Conservation (phyloP, 2,329 filamentous ascomycete genomes). For the Colletotrichum paranaense region DNA sequence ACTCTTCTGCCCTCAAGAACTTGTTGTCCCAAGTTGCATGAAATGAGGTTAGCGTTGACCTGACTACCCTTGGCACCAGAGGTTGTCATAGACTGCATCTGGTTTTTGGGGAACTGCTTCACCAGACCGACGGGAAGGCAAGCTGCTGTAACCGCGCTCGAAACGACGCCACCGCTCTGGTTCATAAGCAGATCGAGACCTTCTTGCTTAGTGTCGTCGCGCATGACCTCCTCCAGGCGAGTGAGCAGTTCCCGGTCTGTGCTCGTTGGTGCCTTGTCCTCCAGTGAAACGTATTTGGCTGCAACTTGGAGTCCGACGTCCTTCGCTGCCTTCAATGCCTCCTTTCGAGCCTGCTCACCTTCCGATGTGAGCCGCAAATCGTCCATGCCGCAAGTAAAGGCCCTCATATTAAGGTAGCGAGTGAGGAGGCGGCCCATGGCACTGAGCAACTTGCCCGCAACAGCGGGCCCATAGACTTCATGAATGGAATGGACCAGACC, state of each 20-base stretch:
- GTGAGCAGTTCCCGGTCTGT: constrained; percentile 78
- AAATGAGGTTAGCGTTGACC: constrained; percentile 98
- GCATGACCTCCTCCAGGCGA: constrained; percentile 87
- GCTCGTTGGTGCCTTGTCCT: constrained; percentile 69
- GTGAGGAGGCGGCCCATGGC: constrained; percentile 91
- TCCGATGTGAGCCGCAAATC: constrained; percentile 86
- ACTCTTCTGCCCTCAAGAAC: constrained; percentile 95
- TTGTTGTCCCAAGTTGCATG: constrained; percentile 96
- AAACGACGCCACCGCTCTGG: constrained; percentile 74
- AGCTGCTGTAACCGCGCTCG: constrained; percentile 79
- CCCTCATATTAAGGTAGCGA: constrained; percentile 89
- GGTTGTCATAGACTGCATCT: constrained; percentile 99
- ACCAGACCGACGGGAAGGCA: constrained; percentile 86
- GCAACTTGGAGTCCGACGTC: constrained; percentile 82
- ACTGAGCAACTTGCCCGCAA: constrained; percentile 89
- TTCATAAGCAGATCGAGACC: constrained; percentile 92
- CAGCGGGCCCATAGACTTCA: constrained; percentile 89
- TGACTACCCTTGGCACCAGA: constrained; percentile 93
- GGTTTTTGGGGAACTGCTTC: constrained; percentile 95
- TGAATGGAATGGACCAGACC: constrained; percentile 93
- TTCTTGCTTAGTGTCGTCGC: constrained; percentile 91
- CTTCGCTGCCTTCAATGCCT: constrained; percentile 75
- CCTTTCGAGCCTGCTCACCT: constrained; percentile 78
- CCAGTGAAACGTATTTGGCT: constrained; percentile 87
- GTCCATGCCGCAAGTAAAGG: constrained; percentile 97